Evolutionary conservation across 345 rosid genomes (phyloP).

Genomic region (Raphanus raphanistrum): DNA sequence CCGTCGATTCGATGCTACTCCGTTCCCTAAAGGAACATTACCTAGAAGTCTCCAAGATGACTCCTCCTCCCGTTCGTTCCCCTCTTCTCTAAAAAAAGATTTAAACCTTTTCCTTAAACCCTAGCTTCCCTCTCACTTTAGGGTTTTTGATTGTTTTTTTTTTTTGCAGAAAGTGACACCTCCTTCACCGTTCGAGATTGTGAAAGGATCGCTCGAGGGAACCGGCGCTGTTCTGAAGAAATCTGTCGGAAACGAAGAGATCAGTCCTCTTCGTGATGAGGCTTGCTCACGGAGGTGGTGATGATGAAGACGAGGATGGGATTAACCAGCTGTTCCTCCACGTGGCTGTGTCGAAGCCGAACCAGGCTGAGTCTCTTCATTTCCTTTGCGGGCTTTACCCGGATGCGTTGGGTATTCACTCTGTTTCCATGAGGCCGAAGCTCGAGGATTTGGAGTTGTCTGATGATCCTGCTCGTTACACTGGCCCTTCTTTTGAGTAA

Average conservation of each 20-base stretch:
- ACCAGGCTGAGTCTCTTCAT: conserved; percentile 61
- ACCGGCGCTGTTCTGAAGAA: conserved; percentile 74
- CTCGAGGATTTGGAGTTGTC: conserved; percentile 41
- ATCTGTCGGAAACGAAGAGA: conserved; percentile 65
- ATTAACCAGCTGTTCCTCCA: conserved; percentile 84
- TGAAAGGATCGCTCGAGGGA: conserved; percentile 70
- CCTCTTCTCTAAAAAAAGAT: neutral
- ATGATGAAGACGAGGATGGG: conserved; percentile 56
- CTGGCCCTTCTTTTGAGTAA: conserved; percentile 79
- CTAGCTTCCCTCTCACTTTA: conserved; percentile 21
- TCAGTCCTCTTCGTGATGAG: conserved; percentile 67
- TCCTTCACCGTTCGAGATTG: conserved; percentile 63
- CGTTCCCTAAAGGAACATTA: conserved; percentile 96
- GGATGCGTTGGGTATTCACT: conserved; percentile 89
- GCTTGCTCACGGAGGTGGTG: conserved; percentile 55
- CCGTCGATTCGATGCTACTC: conserved; percentile 70
- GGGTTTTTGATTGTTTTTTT: neutral
- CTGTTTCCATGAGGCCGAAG: conserved; percentile 77
- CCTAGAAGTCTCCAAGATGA: conserved; percentile 79
- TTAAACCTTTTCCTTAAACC: conserved; percentile 12
- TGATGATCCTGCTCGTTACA: conserved; percentile 53
- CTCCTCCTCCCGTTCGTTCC: conserved; percentile 75
- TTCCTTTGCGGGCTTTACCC: conserved; percentile 92
- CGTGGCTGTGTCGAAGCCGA: conserved; percentile 77
- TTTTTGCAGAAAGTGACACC: conserved; percentile 74